Percentiles rank a stretch among this genome's conserved stretches.
Evolutionary conservation across 2,329 filamentous ascomycete species (phyloP).

Genomic region (Monascus ruber): DNA sequence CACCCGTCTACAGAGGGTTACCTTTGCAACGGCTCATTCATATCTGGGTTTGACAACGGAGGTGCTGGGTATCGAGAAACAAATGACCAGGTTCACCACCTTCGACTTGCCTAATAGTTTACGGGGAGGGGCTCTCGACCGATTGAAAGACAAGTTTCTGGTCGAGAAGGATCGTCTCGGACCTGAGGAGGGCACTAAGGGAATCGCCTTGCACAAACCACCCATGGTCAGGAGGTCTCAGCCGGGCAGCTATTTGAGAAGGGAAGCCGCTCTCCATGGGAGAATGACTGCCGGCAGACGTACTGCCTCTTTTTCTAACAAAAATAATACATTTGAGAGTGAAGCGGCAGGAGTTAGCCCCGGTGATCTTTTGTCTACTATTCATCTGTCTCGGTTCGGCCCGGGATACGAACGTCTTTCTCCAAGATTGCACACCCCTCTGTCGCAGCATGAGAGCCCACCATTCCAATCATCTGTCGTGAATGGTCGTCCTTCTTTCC

Average conservation of each 20-base stretch:
- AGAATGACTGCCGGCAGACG: conserved; percentile 38
- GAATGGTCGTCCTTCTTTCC: conserved; percentile 30
- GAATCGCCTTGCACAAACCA: conserved; percentile 87
- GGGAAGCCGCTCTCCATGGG: conserved; percentile 66
- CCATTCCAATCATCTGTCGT: conserved; percentile 22
- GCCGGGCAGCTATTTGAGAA: conserved; percentile 63
- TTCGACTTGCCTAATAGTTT: conserved; percentile 87
- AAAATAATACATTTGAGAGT: conserved; percentile 15
- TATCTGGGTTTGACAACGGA: conserved; percentile 89
- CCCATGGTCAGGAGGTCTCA: conserved; percentile 53
- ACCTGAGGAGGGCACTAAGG: conserved; percentile 73
- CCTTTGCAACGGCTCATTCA: conserved; percentile 83
- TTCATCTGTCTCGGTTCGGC: conserved; percentile 55
- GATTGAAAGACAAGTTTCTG: conserved; percentile 86
- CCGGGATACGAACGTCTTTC: conserved; percentile 38
- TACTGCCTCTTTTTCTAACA: conserved; percentile 10
- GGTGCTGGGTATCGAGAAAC: conserved; percentile 81
- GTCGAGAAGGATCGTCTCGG: conserved; percentile 73
- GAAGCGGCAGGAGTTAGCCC: conserved; percentile 46
- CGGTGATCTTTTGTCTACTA: conserved; percentile 70
- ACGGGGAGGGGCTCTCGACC: conserved; percentile 66
- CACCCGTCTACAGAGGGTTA: conserved; percentile 87
- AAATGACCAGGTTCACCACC: conserved; percentile 85
- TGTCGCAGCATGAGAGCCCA: conserved; percentile 32
- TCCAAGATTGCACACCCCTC: conserved; percentile 23